Evolutionary conservation across 1,284 basidiomycete species (phyloP).

Genomic region (Exsudoporus floridanus): DNA sequence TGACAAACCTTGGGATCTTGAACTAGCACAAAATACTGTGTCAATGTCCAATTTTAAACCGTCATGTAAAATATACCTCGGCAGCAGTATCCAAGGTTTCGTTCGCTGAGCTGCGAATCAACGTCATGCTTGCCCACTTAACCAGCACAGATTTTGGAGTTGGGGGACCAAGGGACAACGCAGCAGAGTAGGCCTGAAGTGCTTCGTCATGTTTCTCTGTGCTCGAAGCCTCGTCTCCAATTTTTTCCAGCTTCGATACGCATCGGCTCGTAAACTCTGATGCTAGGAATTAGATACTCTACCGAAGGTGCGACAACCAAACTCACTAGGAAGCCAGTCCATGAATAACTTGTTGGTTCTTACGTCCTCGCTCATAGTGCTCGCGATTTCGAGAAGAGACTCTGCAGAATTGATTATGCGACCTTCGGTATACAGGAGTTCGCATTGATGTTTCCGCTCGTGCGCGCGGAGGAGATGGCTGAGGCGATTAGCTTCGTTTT

Average conservation of each 20-base stretch:
- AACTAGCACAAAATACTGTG: no score
- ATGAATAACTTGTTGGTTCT: not conserved
- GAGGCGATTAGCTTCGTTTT: not conserved
- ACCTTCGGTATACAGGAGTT: not conserved
- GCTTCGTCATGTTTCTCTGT: conserved; percentile 2
- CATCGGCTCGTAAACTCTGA: conserved; percentile 13
- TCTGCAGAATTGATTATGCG: not conserved
- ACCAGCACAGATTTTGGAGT: not conserved
- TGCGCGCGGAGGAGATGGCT: conserved; percentile 1
- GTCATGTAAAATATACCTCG: not conserved
- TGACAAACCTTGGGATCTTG: no score
- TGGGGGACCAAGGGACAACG: not conserved
- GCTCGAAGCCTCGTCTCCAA: conserved; percentile 3
- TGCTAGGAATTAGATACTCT: not conserved
- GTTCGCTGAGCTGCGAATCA: not conserved
- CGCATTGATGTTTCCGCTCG: conserved; percentile 7
- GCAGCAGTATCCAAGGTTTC: not conserved
- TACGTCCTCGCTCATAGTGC: not conserved
- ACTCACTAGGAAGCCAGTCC: conserved; percentile 9
- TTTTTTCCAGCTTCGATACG: not conserved
- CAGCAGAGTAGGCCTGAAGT: not conserved
- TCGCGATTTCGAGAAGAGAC: not conserved
- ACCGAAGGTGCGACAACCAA: not conserved
- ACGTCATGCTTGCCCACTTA: conserved; percentile 7
- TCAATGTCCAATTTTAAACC: not conserved